Evolutionary conservation across 805 yeast species (phyloP).

Genomic region (Saccharomycopsis fibuligera): DNA sequence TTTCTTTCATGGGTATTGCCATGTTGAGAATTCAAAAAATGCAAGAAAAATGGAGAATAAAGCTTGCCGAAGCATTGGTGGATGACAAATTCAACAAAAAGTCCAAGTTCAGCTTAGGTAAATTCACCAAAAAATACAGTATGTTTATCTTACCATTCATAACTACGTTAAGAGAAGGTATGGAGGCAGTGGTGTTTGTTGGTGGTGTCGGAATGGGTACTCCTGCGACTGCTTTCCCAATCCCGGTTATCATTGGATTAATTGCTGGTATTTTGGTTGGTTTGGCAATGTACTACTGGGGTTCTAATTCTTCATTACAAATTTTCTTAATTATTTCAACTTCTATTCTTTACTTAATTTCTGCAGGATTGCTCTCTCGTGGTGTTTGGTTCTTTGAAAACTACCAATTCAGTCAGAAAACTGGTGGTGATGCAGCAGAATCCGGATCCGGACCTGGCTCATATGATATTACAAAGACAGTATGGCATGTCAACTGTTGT

Average conservation of each 20-base stretch:
- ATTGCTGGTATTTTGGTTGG: slow-evolving; percentile 60
- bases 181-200: slow-evolving; percentile 85
- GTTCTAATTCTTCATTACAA: slow-evolving; percentile 64
- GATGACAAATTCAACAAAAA: neutral
- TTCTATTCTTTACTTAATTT: slow-evolving; percentile 73
- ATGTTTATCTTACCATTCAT: slow-evolving; percentile 74
- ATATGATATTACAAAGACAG: slow-evolving; percentile 67
- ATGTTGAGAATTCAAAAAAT: slow-evolving; percentile 73
- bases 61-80: slow-evolving; percentile 38
- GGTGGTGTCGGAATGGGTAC: slow-evolving; percentile 82
- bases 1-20: slow-evolving; percentile 82
- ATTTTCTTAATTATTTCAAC: slow-evolving; percentile 70
- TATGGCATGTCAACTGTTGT: slow-evolving; percentile 95
- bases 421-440: slow-evolving; percentile 83
- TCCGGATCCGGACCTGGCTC: slow-evolving; percentile 91
- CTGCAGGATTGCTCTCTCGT: slow-evolving; percentile 79
- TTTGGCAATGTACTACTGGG: slow-evolving; percentile 59
- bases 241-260: slow-evolving; percentile 56
- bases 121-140: slow-evolving; percentile 53
- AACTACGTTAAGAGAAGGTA: slow-evolving; percentile 82
- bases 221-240: slow-evolving; percentile 57
- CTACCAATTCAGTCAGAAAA: slow-evolving; percentile 63
- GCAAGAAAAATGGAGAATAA: slow-evolving; percentile 74
- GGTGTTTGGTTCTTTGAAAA: slow-evolving; percentile 92
- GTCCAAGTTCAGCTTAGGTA: slow-evolving; percentile 25